These are phyloP conservation scores for Ampelomyces quisqualis DNA, from an alignment of 2,329 filamentous ascomycete genomes.

Conservation along the genomic window DNA sequence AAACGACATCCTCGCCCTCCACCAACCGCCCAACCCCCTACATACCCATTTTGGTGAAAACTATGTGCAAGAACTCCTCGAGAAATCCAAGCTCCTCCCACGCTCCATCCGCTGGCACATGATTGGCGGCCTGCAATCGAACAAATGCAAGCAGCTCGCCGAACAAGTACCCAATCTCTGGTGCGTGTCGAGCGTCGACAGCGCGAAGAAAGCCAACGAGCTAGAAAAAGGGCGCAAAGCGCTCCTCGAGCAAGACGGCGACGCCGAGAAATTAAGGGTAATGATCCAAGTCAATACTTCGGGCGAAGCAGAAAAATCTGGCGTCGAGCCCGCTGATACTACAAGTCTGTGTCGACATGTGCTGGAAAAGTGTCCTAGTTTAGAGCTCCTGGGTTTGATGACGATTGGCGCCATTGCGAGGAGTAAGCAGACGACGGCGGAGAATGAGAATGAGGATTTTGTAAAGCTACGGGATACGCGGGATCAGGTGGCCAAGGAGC, in stretches of 20 bases:
- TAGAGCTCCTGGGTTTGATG: conserved; percentile 84
- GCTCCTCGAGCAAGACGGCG: conserved; percentile 45
- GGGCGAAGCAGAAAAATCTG: conserved; percentile 81
- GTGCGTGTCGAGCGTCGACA: conserved; percentile 89
- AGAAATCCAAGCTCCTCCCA: conserved; percentile 82
- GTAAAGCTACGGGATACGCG: conserved; percentile 65
- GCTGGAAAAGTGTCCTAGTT: conserved; percentile 66
- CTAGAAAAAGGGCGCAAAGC: conserved; percentile 74
- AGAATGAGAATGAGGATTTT: conserved; percentile 93
- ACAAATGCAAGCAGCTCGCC: conserved; percentile 86
- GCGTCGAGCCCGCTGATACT: conserved; percentile 67
- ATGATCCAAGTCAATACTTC: conserved; percentile 97
- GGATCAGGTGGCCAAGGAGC: conserved; percentile 65
- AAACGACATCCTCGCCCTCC: conserved; percentile 83
- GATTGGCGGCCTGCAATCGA: conserved; percentile 90
- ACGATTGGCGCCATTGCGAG: conserved; percentile 94
- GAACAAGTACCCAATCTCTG: conserved; percentile 82
- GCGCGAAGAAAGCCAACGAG: conserved; percentile 78
- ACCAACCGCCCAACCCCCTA: conserved; percentile 52
- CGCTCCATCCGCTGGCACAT: conserved; percentile 86
- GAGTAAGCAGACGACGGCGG: conserved; percentile 67
- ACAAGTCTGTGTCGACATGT: conserved; percentile 70
- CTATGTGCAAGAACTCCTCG: conserved; percentile 76
- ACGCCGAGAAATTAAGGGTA: conserved; percentile 59
- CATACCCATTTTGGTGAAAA: conserved; percentile 94